Evolutionary conservation across 208 protist genomes (phyloP), one percentile per base, ranked within the genome.

Genomic region (Tritrichomonas foetus): DNA sequence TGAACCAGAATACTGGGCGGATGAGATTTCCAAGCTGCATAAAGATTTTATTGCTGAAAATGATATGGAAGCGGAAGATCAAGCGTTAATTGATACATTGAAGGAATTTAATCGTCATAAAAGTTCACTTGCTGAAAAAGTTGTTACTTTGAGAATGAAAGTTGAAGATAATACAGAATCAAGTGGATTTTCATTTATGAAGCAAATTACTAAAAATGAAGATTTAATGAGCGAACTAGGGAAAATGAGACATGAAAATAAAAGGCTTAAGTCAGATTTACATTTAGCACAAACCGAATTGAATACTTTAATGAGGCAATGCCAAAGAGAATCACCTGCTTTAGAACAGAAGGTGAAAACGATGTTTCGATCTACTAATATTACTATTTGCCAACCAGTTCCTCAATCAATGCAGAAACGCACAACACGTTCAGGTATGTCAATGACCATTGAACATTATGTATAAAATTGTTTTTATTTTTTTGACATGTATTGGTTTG

Each of bases 21-120:
- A 53, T 61, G 78, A 89, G 57, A n/a, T 89, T 89, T 3, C 9
- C n/a, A 0, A 53, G 27, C 30, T 89, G 0, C 33, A 89, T 57
- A 49, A 89, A 9, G 16, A 89, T 11, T 89, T 89, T 20, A n/a
- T 44, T 3, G 39, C 78, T 27, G 47, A 89, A 33, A 53, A 57
- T 8, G 47, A 89, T 27, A 11, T 89, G 9, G 78, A 89, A 57
- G 27, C 14, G 39, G 78, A 89, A n/a, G 47, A 89, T 57, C 20
- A 39, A 0, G 47, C 47, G 5, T 89, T 89, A 61, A n/a, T 61
- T 13, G 78, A 89, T 33, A 89, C 78, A 41, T 39, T 89, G 13
- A 47, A 53, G 9, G 78, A 89, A 57, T 89, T 89, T 47, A 47
- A 89, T 20, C 44, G 78, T 16, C 78, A 89, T 50, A 89, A 89